These are phyloP conservation scores for Pseudogymnoascus pannorum DNA, from an alignment of 2,329 filamentous ascomycete species.

Conservation along the genomic window DNA sequence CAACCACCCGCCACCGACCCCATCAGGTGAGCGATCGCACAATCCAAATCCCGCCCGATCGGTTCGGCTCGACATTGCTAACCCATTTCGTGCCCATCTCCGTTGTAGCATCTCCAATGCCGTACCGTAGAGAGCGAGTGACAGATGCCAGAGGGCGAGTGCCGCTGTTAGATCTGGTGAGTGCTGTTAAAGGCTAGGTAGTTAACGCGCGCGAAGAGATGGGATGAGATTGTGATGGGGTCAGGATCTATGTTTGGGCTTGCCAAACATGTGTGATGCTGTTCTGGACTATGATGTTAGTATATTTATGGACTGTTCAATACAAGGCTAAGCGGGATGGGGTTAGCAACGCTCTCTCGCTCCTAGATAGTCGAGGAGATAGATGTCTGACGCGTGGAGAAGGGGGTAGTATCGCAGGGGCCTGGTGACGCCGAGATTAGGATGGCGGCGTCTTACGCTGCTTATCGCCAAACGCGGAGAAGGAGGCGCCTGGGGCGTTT, in stretches of 20 bases:
- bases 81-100: not conserved
- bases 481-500: not conserved
- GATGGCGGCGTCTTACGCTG: not conserved
- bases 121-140: not conserved
- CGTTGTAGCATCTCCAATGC: not conserved
- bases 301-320: not conserved
- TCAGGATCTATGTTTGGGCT: constrained; percentile 1
- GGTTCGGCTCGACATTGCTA: not conserved
- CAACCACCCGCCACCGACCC: not conserved
- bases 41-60: not conserved
- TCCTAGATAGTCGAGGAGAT: not conserved
- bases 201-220: not conserved
- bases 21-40: not conserved
- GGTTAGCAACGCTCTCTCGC: not conserved
- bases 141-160: not conserved
- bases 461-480: not conserved
- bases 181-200: not conserved
- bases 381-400: not conserved
- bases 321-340: not conserved
- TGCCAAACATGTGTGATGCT: not conserved
- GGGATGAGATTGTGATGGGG: not conserved
- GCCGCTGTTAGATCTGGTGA: not conserved
- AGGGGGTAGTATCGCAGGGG: not conserved
- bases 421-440: not conserved
- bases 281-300: not conserved